These are phyloP conservation scores for Ramaria sp. DNA, from an alignment of 768 basidiomycete species.

Conservation along the genomic window DNA sequence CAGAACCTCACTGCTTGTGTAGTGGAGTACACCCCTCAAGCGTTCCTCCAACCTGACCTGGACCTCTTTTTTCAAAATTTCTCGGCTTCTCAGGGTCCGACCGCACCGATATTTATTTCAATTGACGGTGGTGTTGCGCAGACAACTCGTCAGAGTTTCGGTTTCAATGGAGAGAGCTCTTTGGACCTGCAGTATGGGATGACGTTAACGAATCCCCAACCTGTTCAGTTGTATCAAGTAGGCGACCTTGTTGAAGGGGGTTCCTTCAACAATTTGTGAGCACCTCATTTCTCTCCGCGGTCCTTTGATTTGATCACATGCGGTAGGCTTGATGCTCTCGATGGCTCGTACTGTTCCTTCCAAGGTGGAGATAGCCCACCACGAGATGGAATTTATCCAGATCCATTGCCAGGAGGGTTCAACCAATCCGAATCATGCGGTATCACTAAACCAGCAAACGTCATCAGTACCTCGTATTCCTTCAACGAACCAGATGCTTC, in stretches of 20 bases:
- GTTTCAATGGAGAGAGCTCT: conserved; percentile 52
- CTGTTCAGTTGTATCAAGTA: conserved; percentile 12
- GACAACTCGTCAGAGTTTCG: conserved; percentile 30
- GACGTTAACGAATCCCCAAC: conserved; percentile 6
- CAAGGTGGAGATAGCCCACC: conserved; percentile 23
- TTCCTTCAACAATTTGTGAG: conserved; percentile 3
- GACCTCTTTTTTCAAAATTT: conserved; percentile 9
- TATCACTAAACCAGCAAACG: conserved; percentile 24
- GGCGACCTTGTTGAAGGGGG: conserved; percentile 10
- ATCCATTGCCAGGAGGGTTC: conserved; percentile 9
- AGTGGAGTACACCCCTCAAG: conserved; percentile 10
- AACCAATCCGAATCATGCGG: conserved; percentile 28
- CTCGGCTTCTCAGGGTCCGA: conserved; percentile 2
- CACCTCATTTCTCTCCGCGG: background rate
- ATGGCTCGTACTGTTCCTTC: conserved; percentile 31
- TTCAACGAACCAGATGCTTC: conserved; percentile 15
- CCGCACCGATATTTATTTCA: conserved; percentile 1
- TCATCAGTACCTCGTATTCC: conserved; percentile 12
- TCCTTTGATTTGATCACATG: background rate
- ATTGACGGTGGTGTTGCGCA: conserved; percentile 19
- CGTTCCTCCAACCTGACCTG: conserved; percentile 5
- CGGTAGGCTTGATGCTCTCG: conserved; percentile 28
- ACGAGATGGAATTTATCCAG: conserved; percentile 9
- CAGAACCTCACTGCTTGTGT: background rate
- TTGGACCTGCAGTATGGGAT: conserved; percentile 30